phyloP scores from a whole-genome alignment of 2,329 filamentous ascomycete genomes.

The Huntiella decipiens region DNA sequence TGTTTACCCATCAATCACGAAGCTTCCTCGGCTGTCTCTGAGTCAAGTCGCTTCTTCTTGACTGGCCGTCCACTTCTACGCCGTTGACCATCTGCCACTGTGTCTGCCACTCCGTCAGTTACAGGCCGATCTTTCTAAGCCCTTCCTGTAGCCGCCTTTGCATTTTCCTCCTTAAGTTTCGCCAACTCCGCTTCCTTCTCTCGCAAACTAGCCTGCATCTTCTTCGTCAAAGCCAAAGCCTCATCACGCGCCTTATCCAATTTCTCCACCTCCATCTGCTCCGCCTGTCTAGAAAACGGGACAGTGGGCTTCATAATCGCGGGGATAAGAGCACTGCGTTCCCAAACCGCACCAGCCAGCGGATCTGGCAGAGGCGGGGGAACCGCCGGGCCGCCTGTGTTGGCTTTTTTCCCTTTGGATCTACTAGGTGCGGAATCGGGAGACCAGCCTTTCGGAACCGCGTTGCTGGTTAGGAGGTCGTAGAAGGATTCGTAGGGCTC shows the following conservation, averaged over 20 bases:
- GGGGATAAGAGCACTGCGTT: slow-evolving; percentile 59
- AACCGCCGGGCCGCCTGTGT: slow-evolving; percentile 13
- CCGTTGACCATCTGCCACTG: neutral
- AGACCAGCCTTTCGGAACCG: slow-evolving; percentile 30
- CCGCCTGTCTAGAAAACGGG: slow-evolving; percentile 56
- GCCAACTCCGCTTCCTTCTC: slow-evolving; percentile 43
- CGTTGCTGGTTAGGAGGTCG: slow-evolving; percentile 62
- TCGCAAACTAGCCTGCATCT: slow-evolving; percentile 40
- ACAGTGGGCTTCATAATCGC: slow-evolving; percentile 44
- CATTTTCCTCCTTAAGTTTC: slow-evolving; percentile 39
- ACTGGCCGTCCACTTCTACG: neutral
- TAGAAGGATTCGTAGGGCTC: slow-evolving; percentile 89
- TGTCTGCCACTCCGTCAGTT: neutral
- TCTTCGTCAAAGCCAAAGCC: slow-evolving; percentile 40
- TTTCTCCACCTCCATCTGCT: slow-evolving; percentile 41
- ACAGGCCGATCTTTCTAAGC: slow-evolving; percentile 7
- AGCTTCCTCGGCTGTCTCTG: too few species aligned
- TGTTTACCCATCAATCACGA: too few species aligned
- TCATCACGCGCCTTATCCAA: slow-evolving; percentile 44
- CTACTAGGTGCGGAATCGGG: slow-evolving; percentile 19
- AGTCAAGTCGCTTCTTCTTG: too few species aligned
- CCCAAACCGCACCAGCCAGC: slow-evolving; percentile 33
- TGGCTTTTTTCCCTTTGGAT: slow-evolving; percentile 35
- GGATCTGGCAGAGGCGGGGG: slow-evolving; percentile 21
- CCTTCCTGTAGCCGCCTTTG: slow-evolving; percentile 21